Evolutionary conservation across 805 yeast species (phyloP), one percentile per base, ranked within the genome.

Genomic region (Danielozyma ontarioensis): DNA sequence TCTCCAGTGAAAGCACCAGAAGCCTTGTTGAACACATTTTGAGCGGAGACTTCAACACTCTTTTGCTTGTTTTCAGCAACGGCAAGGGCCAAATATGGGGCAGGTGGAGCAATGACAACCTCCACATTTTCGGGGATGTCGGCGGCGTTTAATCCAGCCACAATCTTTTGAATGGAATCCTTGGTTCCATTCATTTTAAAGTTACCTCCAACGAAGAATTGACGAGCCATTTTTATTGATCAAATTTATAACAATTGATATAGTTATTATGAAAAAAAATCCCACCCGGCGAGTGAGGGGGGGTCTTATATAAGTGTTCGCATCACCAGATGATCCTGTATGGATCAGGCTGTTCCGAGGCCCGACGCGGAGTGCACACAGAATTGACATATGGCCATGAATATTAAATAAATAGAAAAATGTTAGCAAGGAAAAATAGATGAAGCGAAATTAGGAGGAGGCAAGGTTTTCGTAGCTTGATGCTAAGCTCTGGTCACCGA

Each of bases 1-100:
- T 93, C 98, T 65, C 98, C 98, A 45, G 98, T 93, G 85, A 61
- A 93, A 44, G 98, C 98, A 72, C 98, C 98, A 36, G 89, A 76
- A 45, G 78, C 80, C 78, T 87, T 87, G 61, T 72, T 67, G 68
- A 77, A 90, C 44, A 87, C 78, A 70, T 93, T 90, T 74, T 93
- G 98, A 42, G 95, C 96, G 60, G 90, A 81, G 36, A 93, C 76
- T 41, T 76, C 70, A 37, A 93, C 87, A 50, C 79, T 83, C 44
- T 78, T 58, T 64, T 79, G 83, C 57, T 73, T 76, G 70, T 79
- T 78, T 51, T 69, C 67, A 34, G 72, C 71, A 51, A 76, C 82
- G 39, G 96, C 82, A 64, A 78, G 78, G 44, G 76, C 76, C 47
- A 93, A 68, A 80, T 90, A 93, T 48, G 95, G 85, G 42, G 95